These are phyloP conservation scores for Aspergillus fructus DNA, from an alignment of 2,329 filamentous ascomycete species.

Conservation along the genomic window DNA sequence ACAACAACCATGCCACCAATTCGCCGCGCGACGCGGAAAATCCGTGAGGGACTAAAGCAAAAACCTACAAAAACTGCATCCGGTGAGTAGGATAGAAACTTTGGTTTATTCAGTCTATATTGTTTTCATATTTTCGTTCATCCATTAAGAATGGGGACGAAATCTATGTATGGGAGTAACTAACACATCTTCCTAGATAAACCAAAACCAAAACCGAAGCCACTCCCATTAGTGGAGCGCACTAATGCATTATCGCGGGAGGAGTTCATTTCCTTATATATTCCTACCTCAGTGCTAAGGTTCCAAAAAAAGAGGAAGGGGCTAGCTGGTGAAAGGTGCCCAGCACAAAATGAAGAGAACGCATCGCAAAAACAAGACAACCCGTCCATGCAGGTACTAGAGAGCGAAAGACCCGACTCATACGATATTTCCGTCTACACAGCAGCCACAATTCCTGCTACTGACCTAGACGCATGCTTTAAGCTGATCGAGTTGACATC, in stretches of 20 bases:
- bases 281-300: constrained; percentile 20
- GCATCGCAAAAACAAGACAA: not conserved
- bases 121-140: not conserved
- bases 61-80: not conserved
- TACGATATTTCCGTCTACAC: constrained; percentile 31
- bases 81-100: not conserved
- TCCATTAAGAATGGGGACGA: not conserved
- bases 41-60: not conserved
- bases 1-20: constrained; percentile 3
- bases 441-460: constrained; percentile 35
- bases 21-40: not conserved
- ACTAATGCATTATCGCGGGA: constrained; percentile 41
- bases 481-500: constrained; percentile 56
- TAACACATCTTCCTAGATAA: not conserved
- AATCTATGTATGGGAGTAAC: not conserved
- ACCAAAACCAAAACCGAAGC: constrained; percentile 14
- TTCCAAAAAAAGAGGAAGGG: not conserved
- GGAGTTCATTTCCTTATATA: constrained; percentile 40
- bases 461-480: constrained; percentile 52
- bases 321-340: not conserved
- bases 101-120: not conserved
- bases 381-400: not conserved
- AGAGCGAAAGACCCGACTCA: not conserved
- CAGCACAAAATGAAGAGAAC: not conserved
- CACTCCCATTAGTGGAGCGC: constrained; percentile 39